These are phyloP conservation scores for Keithomyces neogunnii DNA, from an alignment of 2,329 filamentous ascomycete genomes.

Conservation along the genomic window DNA sequence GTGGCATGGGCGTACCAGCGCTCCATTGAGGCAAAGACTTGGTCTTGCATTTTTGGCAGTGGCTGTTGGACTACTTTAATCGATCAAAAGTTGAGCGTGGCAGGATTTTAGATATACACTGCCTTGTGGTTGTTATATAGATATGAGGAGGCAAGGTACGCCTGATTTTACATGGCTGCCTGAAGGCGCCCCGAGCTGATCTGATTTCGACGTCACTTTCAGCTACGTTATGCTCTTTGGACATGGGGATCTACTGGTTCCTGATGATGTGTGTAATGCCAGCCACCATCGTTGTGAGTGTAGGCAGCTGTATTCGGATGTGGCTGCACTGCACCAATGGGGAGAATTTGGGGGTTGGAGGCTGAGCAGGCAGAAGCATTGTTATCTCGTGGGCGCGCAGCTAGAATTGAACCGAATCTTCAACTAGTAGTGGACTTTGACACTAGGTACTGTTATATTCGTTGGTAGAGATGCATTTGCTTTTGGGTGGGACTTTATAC, in stretches of 20 bases:
- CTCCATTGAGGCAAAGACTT: conserved; percentile 23
- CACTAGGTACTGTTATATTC: too few relatives aligned
- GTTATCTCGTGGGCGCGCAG: background rate
- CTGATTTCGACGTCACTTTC: background rate
- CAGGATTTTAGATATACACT: too few relatives aligned
- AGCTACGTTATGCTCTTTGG: background rate
- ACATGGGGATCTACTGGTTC: background rate
- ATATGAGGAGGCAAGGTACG: background rate
- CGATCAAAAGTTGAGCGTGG: too few relatives aligned
- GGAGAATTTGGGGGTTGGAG: background rate
- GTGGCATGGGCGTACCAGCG: conserved; percentile 22
- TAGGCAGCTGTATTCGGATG: background rate
- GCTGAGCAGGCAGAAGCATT: background rate
- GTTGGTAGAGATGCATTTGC: too few relatives aligned
- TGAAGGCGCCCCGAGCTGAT: background rate
- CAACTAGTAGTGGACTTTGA: too few relatives aligned
- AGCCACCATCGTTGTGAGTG: too few relatives aligned
- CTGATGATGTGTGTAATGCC: too few relatives aligned
- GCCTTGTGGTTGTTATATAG: background rate
- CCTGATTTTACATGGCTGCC: background rate
- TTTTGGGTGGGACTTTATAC: too few relatives aligned
- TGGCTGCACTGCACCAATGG: background rate
- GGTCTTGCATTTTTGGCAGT: conserved; percentile 19
- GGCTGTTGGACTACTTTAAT: background rate
- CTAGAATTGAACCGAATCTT: too few relatives aligned